Evolutionary conservation across 2,329 filamentous ascomycete species (phyloP), one percentile per base, ranked within the genome.

Genomic region (Botryotinia calthae): DNA sequence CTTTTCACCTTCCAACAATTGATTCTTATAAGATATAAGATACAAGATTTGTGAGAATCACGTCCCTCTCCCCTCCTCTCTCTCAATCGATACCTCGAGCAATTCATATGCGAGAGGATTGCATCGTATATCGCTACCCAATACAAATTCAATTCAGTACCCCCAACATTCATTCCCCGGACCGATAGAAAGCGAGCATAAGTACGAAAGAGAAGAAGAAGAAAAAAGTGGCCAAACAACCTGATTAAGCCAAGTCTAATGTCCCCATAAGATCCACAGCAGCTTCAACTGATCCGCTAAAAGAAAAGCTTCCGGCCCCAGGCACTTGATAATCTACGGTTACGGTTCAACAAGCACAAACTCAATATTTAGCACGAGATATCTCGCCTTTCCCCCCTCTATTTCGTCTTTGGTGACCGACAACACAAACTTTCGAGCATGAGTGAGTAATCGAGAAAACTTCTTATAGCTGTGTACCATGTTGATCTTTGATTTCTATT

Each of bases 281-380:
- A 56, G 51, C 51, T 56, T 51, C 14, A 48, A 34, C 42, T 40
- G 67, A 70, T 62, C 67, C 67, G 22, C 67, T 62, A 70, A 62
- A 62, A 58, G 9, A 70, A 70, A 48, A 67, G 64, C 67, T 70
- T 62, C 58, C 56, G 67, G 67, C 42, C 67, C 67, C 67, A 69
- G 51, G 59, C 54, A 46, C 8, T 18, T 42, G 18, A 20, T 34
- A 31, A 69, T n/a, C 34, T 58, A 67, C 22, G 28, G 22, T 20
- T 59, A 37, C 31, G 34, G 14, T 46, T 37, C 40, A 63, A n/a
- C 37, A 44, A 64, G 61, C 4, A 64, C 40, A 64, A 64, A 64
- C 61, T 64, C 37, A 42, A 64, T 48, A 31, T 31, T 48, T 34
- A 48, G 37, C 42, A 65, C 62, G 62, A 65, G n/a, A 65, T 34